Percentiles rank a stretch among this genome's conserved stretches.
phyloP scores from a whole-genome alignment of 345 rosid species.

The Linum trigynum region DNA sequence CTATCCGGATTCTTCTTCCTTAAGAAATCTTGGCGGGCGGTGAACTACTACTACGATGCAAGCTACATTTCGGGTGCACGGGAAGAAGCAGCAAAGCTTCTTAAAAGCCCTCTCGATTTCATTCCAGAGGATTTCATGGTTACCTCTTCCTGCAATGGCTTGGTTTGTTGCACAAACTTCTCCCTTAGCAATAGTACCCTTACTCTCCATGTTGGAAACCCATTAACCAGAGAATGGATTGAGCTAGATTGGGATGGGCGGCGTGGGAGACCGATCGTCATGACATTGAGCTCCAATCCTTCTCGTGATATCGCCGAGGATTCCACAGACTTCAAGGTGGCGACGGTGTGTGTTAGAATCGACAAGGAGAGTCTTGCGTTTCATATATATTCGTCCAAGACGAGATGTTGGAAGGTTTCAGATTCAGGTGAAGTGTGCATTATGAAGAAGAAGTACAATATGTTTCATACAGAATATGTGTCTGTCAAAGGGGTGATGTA shows the following conservation, averaged over 20 bases:
- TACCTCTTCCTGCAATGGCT: conserved; percentile 31
- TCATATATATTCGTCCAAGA: conserved; percentile 22
- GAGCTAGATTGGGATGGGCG: conserved; percentile 18
- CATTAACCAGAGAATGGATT: conserved; percentile 29
- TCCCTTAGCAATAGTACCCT: conserved; percentile 24
- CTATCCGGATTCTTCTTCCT: conserved; percentile 34
- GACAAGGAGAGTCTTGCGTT: conserved; percentile 17
- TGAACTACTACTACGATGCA: conserved; percentile 21
- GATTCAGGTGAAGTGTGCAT: conserved; percentile 25
- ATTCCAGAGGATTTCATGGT: conserved; percentile 31
- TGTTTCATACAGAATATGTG: conserved; percentile 28
- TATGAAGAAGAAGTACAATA: conserved; percentile 7
- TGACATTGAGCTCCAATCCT: conserved; percentile 33
- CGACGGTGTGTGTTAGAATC: conserved; percentile 16
- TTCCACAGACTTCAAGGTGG: conserved; percentile 24
- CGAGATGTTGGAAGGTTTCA: conserved; percentile 18
- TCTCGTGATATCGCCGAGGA: conserved; percentile 8
- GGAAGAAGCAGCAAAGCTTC: conserved; percentile 6
- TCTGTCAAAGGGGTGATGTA: conserved; percentile 26
- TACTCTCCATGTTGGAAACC: conserved; percentile 33
- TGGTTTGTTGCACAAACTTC: conserved; percentile 26
- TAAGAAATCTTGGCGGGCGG: conserved; percentile 15
- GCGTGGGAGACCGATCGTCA: conserved; percentile 14
- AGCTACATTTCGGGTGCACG: conserved; percentile 24
- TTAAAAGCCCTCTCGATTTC: conserved; percentile 22